Evolutionary conservation across 1,139 yeast genomes (phyloP).

Genomic region (Geotrichum carabidarum): DNA sequence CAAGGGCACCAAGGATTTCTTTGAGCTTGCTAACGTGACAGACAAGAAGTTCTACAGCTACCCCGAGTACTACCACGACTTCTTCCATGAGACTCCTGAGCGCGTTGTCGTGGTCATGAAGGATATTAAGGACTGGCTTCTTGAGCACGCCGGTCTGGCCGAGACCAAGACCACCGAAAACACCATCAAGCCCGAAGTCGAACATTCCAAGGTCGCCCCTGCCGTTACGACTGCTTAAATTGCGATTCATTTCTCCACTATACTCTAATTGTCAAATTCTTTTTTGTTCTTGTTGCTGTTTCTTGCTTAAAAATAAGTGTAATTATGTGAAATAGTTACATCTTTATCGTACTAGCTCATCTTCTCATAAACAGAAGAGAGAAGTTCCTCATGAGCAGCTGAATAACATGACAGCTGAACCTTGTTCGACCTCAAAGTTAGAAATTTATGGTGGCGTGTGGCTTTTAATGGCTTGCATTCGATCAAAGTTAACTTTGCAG

Average conservation of each 20-base stretch:
- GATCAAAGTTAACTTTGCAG: too few relatives aligned
- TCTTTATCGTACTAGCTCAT: too few relatives aligned
- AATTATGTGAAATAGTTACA: too few relatives aligned
- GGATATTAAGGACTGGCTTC: conserved; percentile 43
- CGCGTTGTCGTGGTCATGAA: conserved; percentile 37
- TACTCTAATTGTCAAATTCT: too few relatives aligned
- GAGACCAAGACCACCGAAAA: background rate
- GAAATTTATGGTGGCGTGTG: too few relatives aligned
- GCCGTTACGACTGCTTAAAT: background rate
- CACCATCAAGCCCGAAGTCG: background rate
- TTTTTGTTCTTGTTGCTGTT: too few relatives aligned
- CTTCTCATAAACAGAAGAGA: too few relatives aligned
- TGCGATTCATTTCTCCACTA: background rate
- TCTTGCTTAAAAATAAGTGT: too few relatives aligned
- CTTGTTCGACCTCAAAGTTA: too few relatives aligned
- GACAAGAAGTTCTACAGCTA: conserved; percentile 39
- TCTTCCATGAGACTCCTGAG: conserved; percentile 43
- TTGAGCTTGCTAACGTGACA: conserved; percentile 36
- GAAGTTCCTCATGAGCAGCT: too few relatives aligned
- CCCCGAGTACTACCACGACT: conserved; percentile 37
- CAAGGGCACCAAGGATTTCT: conserved; percentile 49
- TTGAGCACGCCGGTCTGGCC: conserved; percentile 18
- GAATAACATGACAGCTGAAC: too few relatives aligned
- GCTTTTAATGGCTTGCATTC: too few relatives aligned
- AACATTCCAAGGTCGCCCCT: background rate